Evolutionary conservation across 2,329 filamentous ascomycete genomes (phyloP).

Genomic region (Fusarium kyushuense): DNA sequence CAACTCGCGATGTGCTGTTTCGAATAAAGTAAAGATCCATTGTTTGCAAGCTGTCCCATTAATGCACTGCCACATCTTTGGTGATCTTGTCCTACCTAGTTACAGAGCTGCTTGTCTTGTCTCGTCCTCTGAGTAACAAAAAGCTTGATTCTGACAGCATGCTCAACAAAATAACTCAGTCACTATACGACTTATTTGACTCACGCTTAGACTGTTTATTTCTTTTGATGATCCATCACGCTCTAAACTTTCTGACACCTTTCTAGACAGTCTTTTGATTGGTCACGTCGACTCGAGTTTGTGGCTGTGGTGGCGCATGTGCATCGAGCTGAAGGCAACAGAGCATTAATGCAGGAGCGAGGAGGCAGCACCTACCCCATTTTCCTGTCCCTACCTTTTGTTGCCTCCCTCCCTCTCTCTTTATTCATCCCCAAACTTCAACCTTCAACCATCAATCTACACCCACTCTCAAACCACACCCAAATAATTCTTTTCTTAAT

Average conservation of each 20-base stretch:
- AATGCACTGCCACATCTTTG: slow-evolving; percentile 20
- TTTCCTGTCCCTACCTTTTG: slow-evolving; percentile 34
- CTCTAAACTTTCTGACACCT: neutral
- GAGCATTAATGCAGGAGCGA: slow-evolving; percentile 32
- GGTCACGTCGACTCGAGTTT: neutral
- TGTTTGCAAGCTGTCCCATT: slow-evolving; percentile 26
- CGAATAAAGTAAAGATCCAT: slow-evolving; percentile 8
- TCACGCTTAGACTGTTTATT: neutral
- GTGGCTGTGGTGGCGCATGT: neutral
- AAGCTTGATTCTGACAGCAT: neutral
- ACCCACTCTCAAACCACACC: slow-evolving; percentile 40
- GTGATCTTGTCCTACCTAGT: neutral
- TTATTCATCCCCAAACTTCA: slow-evolving; percentile 11
- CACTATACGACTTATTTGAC: neutral
- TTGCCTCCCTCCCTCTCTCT: slow-evolving; percentile 22
- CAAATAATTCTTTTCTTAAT: slow-evolving; percentile 24
- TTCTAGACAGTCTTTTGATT: neutral
- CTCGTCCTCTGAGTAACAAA: neutral
- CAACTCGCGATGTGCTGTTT: neutral
- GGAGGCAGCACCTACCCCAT: slow-evolving; percentile 45
- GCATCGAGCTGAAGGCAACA: slow-evolving; percentile 32
- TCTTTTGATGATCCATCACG: neutral
- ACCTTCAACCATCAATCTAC: slow-evolving; percentile 35
- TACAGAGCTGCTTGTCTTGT: neutral
- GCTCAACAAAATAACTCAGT: neutral